Conservation (phyloP, 1,139 yeast genomes). For the Casaregolazyma suthepensis region DNA sequence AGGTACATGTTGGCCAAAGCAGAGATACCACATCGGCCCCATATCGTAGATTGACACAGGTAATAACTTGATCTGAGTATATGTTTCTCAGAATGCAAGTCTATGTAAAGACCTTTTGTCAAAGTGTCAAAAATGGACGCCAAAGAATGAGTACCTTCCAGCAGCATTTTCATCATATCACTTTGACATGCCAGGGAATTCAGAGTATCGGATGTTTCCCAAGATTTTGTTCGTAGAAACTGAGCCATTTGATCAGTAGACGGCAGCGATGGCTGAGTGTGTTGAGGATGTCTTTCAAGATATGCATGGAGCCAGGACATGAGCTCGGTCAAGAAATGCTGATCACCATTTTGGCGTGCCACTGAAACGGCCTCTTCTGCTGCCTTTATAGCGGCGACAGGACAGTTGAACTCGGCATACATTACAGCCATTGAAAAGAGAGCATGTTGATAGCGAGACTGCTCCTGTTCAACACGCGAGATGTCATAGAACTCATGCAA, state of each 20-base stretch:
- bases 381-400: slow-evolving; percentile 68
- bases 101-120: slow-evolving; percentile 48
- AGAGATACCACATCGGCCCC: slow-evolving; percentile 25
- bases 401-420: slow-evolving; percentile 71
- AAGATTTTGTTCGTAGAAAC: slow-evolving; percentile 55
- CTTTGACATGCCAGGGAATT: slow-evolving; percentile 57
- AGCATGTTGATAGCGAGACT: slow-evolving; percentile 74
- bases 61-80: slow-evolving; percentile 24
- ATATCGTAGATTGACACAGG: slow-evolving; percentile 26
- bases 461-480: slow-evolving; percentile 62
- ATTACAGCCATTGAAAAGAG: slow-evolving; percentile 69
- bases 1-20: slow-evolving; percentile 19
- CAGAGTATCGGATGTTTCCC: slow-evolving; percentile 44
- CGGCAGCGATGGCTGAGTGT: slow-evolving; percentile 24
- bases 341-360: slow-evolving; percentile 80
- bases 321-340: slow-evolving; percentile 65
- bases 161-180: slow-evolving; percentile 49
- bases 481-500: slow-evolving; percentile 83
- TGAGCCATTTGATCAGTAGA: slow-evolving; percentile 55
- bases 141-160: slow-evolving; percentile 44
- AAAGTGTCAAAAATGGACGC: slow-evolving; percentile 46
- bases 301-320: slow-evolving; percentile 75
- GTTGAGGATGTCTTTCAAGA: slow-evolving; percentile 58
- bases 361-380: slow-evolving; percentile 84
- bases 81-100: slow-evolving; percentile 35